phyloP scores from a whole-genome alignment of 371 early-diverging fungal genomes.

The Actinomortierella ambigua region DNA sequence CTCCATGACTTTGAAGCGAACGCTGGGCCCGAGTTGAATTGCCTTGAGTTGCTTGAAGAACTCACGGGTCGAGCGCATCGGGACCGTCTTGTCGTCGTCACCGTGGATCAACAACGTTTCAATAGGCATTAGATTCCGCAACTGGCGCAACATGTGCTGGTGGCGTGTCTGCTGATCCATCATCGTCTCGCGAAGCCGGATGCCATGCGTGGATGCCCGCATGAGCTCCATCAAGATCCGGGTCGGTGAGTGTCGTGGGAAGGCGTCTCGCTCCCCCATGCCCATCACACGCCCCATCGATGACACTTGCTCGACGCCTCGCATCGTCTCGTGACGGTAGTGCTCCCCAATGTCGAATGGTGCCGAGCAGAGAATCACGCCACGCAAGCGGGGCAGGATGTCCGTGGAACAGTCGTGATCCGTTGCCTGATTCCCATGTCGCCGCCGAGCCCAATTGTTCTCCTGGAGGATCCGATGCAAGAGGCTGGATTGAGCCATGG shows the following conservation, averaged over 20 bases:
- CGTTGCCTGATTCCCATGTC: constrained; percentile 1
- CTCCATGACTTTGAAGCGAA: constrained; percentile 16
- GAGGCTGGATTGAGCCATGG: constrained; percentile 22
- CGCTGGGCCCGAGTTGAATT: constrained; percentile 26
- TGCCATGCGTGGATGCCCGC: constrained; percentile 29
- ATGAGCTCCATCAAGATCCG: constrained; percentile 28
- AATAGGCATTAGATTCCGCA: constrained; percentile 35
- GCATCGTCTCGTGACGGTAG: constrained; percentile 59
- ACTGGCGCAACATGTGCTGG: constrained; percentile 26
- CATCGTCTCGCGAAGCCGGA: constrained; percentile 9
- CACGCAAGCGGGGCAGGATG: constrained; percentile 31
- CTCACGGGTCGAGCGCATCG: constrained; percentile 28
- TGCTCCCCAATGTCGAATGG: constrained; percentile 73
- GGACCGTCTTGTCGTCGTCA: constrained; percentile 36
- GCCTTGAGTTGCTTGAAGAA: constrained; percentile 38
- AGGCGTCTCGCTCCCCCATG: constrained; percentile 13
- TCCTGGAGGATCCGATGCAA: constrained; percentile 12
- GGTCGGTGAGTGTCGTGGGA: constrained; percentile 31
- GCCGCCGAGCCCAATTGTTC: neutral
- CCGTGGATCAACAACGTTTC: constrained; percentile 48
- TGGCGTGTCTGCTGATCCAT: constrained; percentile 40
- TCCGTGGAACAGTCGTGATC: constrained; percentile 8
- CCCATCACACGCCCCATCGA: constrained; percentile 79
- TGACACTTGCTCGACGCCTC: constrained; percentile 77
- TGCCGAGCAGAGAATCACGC: constrained; percentile 52